Evolutionary conservation across 352 stramenopile species (phyloP).

Genomic region (Pythium volutum): DNA sequence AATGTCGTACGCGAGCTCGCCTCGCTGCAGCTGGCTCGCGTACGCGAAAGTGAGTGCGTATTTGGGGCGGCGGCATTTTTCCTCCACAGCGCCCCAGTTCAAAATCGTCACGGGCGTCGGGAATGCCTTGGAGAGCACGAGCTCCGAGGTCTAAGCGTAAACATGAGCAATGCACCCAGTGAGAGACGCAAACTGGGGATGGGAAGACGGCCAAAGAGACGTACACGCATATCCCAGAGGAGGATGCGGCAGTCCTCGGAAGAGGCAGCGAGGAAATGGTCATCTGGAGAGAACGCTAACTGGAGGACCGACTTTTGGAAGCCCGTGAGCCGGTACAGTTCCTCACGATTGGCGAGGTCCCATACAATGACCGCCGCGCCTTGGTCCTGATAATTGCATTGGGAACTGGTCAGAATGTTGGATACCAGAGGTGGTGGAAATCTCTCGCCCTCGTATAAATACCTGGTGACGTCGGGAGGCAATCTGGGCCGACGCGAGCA

Average conservation of each 20-base stretch:
- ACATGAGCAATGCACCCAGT: neutral
- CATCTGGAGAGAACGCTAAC: conserved; percentile 71
- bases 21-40: conserved; percentile 58
- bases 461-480: conserved; percentile 26
- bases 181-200: neutral
- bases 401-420: neutral
- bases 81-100: conserved; percentile 65
- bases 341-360: conserved; percentile 37
- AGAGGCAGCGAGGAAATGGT: conserved; percentile 70
- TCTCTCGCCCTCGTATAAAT: neutral
- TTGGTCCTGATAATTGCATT: conserved; percentile 20
- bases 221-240: conserved; percentile 73
- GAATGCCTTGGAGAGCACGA: conserved; percentile 69
- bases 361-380: conserved; percentile 46
- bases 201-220: neutral
- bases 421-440: neutral
- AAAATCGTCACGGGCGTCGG: conserved; percentile 58
- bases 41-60: conserved; percentile 66
- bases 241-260: conserved; percentile 63
- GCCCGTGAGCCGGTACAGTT: conserved; percentile 52
- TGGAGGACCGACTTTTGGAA: conserved; percentile 66
- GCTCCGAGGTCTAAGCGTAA: conserved; percentile 53
- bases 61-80: conserved; percentile 65
- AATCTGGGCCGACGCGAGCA: conserved; percentile 34
- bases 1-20: conserved; percentile 72